Evolutionary conservation across 768 basidiomycete genomes (phyloP), one percentile per base, ranked within the genome.

Genomic region (Amyloporia xantha): DNA sequence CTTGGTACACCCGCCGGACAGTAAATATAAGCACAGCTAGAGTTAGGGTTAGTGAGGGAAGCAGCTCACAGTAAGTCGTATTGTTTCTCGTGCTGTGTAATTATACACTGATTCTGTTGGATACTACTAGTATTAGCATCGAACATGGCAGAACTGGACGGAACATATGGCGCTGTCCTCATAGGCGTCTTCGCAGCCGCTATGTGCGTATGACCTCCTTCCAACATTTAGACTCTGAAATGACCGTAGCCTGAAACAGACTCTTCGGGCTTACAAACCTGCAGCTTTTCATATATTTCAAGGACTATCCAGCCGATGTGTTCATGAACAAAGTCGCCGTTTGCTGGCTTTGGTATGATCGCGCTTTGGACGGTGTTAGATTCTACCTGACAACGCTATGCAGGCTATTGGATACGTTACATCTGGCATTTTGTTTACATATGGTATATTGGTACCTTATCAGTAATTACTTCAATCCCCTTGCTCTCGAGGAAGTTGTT

Each of bases 381-480:
- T n/a, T n/a, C n/a, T n/a, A n/a, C n/a, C n/a, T n/a, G n/a, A n/a
- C n/a, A n/a, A n/a, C n/a, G 6, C 44, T 5, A n/a, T 26, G 1
- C 36, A 59, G 58, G 42, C 40, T 53, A 26, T 48, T 59, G n/a
- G 58, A 59, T 35, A 49, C 54, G 4, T 25, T 52, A 4, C 58
- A 59, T 23, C 47, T 54, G 15, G 52, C 54, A 12, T 41, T 59
- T 11, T 44, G 48, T 42, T 42, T 55, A 12, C 55, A 59, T 33
- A 48, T 54, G 24, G 53, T 59, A 25, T 59, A 59, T 28, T 49
- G 42, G 37, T 59, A 59, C 25, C 50, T 59, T 13, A 51, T 59
- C 41, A 49, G 46, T 36, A 50, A 56, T 36, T 54, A 49, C 25
- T 36, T 40, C 41, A 50, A 52, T 27, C 50, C 54, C 24, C 46